Percentiles rank a stretch among this genome's conserved stretches.
Evolutionary conservation across 257 asterid species (phyloP).

Genomic region (Solanum bulbocastanum): DNA sequence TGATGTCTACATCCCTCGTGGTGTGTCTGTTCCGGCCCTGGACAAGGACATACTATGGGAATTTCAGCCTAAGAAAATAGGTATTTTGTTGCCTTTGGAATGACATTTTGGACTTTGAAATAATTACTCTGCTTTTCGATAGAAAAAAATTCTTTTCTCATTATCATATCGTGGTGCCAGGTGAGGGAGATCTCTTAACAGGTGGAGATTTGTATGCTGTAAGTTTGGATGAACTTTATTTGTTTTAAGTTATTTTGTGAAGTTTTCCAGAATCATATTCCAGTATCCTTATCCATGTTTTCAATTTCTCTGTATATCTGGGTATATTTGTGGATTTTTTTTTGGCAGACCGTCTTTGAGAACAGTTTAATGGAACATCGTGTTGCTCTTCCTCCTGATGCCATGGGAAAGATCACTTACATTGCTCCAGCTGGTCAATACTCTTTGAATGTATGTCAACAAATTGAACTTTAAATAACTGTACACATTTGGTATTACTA

Average conservation of each 20-base stretch:
- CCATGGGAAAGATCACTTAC: conserved; percentile 91
- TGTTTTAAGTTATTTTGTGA: not conserved
- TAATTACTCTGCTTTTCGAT: not conserved
- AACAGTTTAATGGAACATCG: conserved; percentile 83
- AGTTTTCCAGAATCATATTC: not conserved
- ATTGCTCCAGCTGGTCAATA: conserved; percentile 93
- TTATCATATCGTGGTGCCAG: conserved; percentile 29
- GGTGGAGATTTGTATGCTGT: conserved; percentile 97
- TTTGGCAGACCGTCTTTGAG: conserved; percentile 70
- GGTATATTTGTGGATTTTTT: not conserved
- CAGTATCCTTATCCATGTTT: not conserved
- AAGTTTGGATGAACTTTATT: conserved; percentile 23
- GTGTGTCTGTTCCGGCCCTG: conserved; percentile 96
- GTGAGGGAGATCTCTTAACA: conserved; percentile 90
- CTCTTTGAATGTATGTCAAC: conserved; percentile 61
- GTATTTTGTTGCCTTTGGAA: conserved; percentile 13
- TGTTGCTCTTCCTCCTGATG: conserved; percentile 94
- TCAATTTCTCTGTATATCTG: not conserved
- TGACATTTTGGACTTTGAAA: not conserved
- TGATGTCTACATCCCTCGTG: conserved; percentile 99
- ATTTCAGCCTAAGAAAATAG: conserved; percentile 86
- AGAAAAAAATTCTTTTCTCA: not conserved
- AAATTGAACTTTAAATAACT: not conserved
- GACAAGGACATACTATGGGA: conserved; percentile 97
- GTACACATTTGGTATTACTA: not conserved